These are phyloP conservation scores for Colletotrichum destructivum DNA, from an alignment of 2,329 filamentous ascomycete species.

Conservation along the genomic window DNA sequence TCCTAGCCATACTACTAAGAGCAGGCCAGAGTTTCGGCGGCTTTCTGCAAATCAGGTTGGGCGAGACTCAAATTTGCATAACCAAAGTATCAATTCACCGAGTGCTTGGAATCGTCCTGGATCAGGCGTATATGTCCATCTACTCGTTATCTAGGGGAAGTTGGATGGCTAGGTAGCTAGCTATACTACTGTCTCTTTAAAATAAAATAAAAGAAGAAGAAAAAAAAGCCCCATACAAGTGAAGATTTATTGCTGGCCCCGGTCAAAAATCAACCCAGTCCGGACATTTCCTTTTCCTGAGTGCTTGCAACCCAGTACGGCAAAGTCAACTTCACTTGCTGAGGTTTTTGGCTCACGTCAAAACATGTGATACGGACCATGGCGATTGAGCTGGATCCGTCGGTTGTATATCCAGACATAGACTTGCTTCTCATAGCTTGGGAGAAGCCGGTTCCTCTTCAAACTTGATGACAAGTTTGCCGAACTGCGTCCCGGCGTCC, in stretches of 20 bases:
- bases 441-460: conserved; percentile 55
- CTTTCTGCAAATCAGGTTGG: neutral
- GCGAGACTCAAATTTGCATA: too few relatives aligned
- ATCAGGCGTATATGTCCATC: too few relatives aligned
- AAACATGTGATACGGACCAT: neutral
- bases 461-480: conserved; percentile 89
- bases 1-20: neutral
- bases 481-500: conserved; percentile 88
- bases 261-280: neutral
- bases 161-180: too few relatives aligned
- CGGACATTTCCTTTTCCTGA: neutral
- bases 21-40: neutral
- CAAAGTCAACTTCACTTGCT: neutral
- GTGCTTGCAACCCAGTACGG: neutral
- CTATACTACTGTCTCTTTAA: too few relatives aligned
- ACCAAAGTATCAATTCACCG: too few relatives aligned
- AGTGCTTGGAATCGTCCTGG: too few relatives aligned
- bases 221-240: neutral
- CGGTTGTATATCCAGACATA: neutral
- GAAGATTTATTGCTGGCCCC: neutral
- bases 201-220: too few relatives aligned
- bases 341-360: neutral
- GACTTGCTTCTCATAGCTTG: conserved; percentile 55
- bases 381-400: neutral
- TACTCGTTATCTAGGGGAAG: too few relatives aligned